Conservation (phyloP, 805 yeast species). For the Candida schatavii region DNA sequence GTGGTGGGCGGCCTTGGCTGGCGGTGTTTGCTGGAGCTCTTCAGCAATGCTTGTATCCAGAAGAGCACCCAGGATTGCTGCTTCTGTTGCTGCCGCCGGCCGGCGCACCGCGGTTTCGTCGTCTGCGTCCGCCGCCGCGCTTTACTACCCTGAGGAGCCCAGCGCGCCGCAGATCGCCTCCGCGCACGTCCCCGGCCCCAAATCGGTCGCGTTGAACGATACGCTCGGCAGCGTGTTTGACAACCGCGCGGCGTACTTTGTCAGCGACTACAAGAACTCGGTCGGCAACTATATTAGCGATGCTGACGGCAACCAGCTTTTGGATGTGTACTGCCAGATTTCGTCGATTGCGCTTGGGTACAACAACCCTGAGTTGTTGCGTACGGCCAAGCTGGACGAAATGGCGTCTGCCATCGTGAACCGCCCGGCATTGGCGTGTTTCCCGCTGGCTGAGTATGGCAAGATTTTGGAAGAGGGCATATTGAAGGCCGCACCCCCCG, state of each 20-base stretch:
- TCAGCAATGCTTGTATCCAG: background rate
- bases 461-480: constrained; percentile 48
- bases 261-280: constrained; percentile 37
- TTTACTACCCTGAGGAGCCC: constrained; percentile 39
- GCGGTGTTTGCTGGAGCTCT: too few species aligned
- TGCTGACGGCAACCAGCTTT: constrained; percentile 38
- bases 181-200: constrained; percentile 38
- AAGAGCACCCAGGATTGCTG: background rate
- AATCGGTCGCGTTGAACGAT: constrained; percentile 25
- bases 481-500: constrained; percentile 63
- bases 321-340: constrained; percentile 43
- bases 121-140: constrained; percentile 18
- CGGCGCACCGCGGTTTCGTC: background rate
- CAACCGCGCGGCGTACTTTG: constrained; percentile 41
- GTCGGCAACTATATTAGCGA: constrained; percentile 41
- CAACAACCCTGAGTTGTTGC: constrained; percentile 39
- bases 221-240: constrained; percentile 38
- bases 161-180: constrained; percentile 27
- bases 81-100: background rate
- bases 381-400: constrained; percentile 37
- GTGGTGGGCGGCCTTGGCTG: too few species aligned
- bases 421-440: constrained; percentile 45
- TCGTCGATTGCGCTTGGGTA: constrained; percentile 44
- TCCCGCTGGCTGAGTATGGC: constrained; percentile 50
- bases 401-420: constrained; percentile 41